Base-by-base conservation (phyloP, 306 rosid genomes). In the Quercus glauca region DNA sequence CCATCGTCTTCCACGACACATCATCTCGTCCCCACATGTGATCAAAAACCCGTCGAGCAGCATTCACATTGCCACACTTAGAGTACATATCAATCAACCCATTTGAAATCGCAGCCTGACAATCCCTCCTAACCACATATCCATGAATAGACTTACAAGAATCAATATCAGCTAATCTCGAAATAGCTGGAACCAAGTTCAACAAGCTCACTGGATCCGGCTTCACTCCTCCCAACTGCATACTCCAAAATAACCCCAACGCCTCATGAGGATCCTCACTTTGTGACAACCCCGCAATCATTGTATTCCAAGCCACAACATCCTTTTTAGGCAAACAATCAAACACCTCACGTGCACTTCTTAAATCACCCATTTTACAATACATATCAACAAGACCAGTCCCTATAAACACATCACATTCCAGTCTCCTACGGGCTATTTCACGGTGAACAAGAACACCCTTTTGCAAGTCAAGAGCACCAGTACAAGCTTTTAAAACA, bases 61-160 rank as follows among this genome's bases (percentile, higher is more conserved):
- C 73, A 52, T 76, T 68, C 35, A 84, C 82, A 69, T 86, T 82
- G 29, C 86, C 90, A 67, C 97, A 88, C 85, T 89, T 92, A 65
- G 86, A 81, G 82, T 90, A 90, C 93, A 90, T 92, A 78, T 92
- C 97, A 72, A 90, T 83, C 89, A 90, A 83, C 12, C 92, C 88
- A 55, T 90, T 88, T 5, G 68, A 83, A 83, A 90, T 83, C 5
- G 79, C 77, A 6, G 79, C 75, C 69, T 68, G 23, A 59, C 84
- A 59, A 75, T 60, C 61, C 81, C 92, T 88, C 78, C 88, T 83
- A 65, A 92, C 60, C 53, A 77, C 89, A 76, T 87, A 87, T 61
- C 93, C 89, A 78, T 92, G 94, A 74, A 90, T 85, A 58, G 88
- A 69, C 86, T 74, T 86, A 73, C 97, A 92, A 52, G 77, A 86